Conservation (phyloP, 306 rosid species). For the Castanea sativa region DNA sequence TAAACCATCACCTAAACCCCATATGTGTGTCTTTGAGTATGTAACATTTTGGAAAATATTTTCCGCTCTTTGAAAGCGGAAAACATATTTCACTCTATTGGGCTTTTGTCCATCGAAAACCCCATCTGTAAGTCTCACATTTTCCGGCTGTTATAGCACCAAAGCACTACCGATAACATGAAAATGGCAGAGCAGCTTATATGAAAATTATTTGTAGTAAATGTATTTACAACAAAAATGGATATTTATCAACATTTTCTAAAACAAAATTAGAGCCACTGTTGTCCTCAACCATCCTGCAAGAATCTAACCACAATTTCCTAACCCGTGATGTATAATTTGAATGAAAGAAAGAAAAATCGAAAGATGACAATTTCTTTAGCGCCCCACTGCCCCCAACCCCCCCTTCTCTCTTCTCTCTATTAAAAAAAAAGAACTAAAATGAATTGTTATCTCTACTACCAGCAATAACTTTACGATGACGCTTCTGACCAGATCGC, state of each 20-base stretch:
- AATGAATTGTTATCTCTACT: conserved; percentile 36
- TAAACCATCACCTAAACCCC: too few species aligned
- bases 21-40: too few species aligned
- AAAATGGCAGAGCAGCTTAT: not conserved
- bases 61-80: too few species aligned
- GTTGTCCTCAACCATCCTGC: conserved; percentile 29
- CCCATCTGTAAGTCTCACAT: not conserved
- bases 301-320: conserved; percentile 34
- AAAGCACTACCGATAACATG: too few species aligned
- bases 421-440: conserved; percentile 30
- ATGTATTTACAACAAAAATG: conserved; percentile 47
- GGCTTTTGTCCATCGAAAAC: too few species aligned
- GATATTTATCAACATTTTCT: conserved; percentile 46
- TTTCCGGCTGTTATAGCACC: not conserved
- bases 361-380: conserved; percentile 39
- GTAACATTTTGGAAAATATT: too few species aligned
- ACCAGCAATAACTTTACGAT: conserved; percentile 55
- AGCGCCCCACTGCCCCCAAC: not conserved
- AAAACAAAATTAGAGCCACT: conserved; percentile 25
- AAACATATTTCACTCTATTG: too few species aligned
- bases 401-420: too few species aligned
- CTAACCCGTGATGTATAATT: conserved; percentile 44
- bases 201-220: conserved; percentile 24
- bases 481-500: conserved; percentile 59
- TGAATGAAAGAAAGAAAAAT: conserved; percentile 37